Conservation (phyloP, 2,329 filamentous ascomycete species). For the Cryoendolithus antarcticus region DNA sequence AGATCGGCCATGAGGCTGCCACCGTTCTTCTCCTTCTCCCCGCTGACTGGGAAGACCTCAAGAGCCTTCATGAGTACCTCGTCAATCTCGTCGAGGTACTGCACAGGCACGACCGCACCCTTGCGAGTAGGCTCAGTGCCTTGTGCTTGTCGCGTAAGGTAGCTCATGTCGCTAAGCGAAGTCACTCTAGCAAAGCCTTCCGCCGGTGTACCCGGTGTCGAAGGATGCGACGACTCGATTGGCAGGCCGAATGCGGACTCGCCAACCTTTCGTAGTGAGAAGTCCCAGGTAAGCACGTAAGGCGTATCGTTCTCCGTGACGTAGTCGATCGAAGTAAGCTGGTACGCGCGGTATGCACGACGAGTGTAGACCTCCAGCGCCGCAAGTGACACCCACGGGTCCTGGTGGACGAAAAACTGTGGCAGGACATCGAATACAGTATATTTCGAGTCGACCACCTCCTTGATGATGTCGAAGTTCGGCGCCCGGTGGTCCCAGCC, state of each 20-base stretch:
- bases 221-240: slow-evolving; percentile 66
- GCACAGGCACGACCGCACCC: slow-evolving; percentile 87
- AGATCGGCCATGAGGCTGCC: slow-evolving; percentile 57
- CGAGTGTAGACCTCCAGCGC: slow-evolving; percentile 94
- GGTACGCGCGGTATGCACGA: slow-evolving; percentile 92
- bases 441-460: slow-evolving; percentile 97
- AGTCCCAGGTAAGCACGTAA: slow-evolving; percentile 87
- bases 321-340: slow-evolving; percentile 80
- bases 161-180: slow-evolving; percentile 95
- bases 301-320: slow-evolving; percentile 63
- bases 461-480: slow-evolving; percentile 80
- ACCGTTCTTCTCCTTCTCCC: slow-evolving; percentile 24
- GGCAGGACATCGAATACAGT: slow-evolving; percentile 95
- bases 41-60: slow-evolving; percentile 57
- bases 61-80: slow-evolving; percentile 74
- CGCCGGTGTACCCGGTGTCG: slow-evolving; percentile 50
- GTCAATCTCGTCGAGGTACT: slow-evolving; percentile 87
- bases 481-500: slow-evolving; percentile 95
- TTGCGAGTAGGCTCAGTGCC: slow-evolving; percentile 62
- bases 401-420: slow-evolving; percentile 86
- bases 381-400: slow-evolving; percentile 87
- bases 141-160: slow-evolving; percentile 60
- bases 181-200: slow-evolving; percentile 69
- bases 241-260: slow-evolving; percentile 81
- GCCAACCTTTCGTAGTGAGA: slow-evolving; percentile 83